Base-by-base conservation (phyloP, 2,329 filamentous ascomycete genomes). In the Scedosporium dehoogii region DNA sequence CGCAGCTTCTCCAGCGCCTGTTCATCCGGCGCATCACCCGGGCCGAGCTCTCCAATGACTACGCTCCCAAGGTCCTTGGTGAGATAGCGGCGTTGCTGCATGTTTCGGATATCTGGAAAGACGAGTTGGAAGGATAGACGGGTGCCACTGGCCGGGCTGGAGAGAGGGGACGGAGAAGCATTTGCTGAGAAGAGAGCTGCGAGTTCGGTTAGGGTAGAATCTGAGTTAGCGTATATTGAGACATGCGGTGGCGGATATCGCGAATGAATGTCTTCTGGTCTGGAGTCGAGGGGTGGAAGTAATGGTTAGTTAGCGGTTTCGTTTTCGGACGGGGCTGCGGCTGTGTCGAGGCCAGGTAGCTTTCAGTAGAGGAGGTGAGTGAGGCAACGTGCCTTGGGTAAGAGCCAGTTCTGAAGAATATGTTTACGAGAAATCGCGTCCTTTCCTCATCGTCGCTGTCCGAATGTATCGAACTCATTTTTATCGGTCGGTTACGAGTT, bases 111-210 rank as follows among this genome's bases (percentile, higher is more conserved):
- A 73, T 96, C 91, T 1, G 90, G 89, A 72, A 89, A 96, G 61
- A 97, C 85, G 18, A 96, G 83, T 58, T 92, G 88, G 76, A 94
- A 97, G 64, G 85, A 86, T n/a, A 97, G 81, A 61, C 93, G 86
- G 7, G 92, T 93, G 64, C 93, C 92, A 48, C 92, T 82, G 6
- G 87, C 84, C 0, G 90, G 90, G 44, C 81, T 78, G 0, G 92
- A 91, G 2, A 96, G 82, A 21, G 91, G 76, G 2, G 79, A 76
- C 0, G 90, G 88, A 2, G 64, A 59, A 58, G 73, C 79, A 1
- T 88, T 82, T 59, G 84, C 83, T 58, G 85, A 83, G 63, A 97
- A 82, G 61, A 93, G 86, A 63, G 90, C 85, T 23, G 89, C 87
- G 42, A 97, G 85, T 73, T 97, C 92, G 67, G 83, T 80, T 25